Conservation (phyloP, 2,329 filamentous ascomycete species). For the Talaromyces sp. region DNA sequence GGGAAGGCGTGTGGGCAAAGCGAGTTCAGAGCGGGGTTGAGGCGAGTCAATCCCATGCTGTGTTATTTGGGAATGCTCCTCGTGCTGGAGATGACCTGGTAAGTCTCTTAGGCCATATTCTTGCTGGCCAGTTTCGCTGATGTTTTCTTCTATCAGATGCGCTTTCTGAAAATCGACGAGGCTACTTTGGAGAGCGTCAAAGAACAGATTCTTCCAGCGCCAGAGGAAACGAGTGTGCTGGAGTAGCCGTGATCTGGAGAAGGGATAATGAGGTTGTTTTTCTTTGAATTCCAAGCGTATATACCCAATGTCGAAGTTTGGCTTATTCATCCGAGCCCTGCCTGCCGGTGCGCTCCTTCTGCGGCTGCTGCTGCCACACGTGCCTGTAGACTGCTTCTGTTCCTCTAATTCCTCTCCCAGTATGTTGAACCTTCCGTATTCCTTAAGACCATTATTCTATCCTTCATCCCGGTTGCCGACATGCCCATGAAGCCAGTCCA, state of each 20-base stretch:
- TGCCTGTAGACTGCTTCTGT: background rate
- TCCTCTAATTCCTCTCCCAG: background rate
- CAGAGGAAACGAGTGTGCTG: background rate
- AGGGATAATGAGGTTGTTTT: background rate
- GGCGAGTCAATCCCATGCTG: conserved; percentile 70
- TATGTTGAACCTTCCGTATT: background rate
- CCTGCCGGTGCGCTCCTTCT: background rate
- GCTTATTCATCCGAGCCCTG: background rate
- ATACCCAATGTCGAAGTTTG: background rate
- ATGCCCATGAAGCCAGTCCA: conserved; percentile 25
- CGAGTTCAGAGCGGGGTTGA: conserved; percentile 75
- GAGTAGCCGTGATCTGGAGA: background rate
- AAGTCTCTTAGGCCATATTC: conserved; percentile 27
- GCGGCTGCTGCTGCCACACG: background rate
- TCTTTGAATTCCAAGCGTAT: background rate
- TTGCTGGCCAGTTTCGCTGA: conserved; percentile 9
- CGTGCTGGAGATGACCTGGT: conserved; percentile 65
- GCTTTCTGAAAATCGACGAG: conserved; percentile 34
- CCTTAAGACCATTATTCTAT: background rate
- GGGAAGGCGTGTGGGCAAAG: conserved; percentile 95
- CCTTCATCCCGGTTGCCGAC: conserved; percentile 13
- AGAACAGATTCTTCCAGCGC: conserved; percentile 28
- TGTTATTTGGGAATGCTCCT: conserved; percentile 65
- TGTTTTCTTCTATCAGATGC: conserved; percentile 25
- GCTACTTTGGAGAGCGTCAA: conserved; percentile 28